Evolutionary conservation across 2,329 filamentous ascomycete genomes (phyloP), one percentile per base, ranked within the genome.

Genomic region (Colletotrichum falcatum): DNA sequence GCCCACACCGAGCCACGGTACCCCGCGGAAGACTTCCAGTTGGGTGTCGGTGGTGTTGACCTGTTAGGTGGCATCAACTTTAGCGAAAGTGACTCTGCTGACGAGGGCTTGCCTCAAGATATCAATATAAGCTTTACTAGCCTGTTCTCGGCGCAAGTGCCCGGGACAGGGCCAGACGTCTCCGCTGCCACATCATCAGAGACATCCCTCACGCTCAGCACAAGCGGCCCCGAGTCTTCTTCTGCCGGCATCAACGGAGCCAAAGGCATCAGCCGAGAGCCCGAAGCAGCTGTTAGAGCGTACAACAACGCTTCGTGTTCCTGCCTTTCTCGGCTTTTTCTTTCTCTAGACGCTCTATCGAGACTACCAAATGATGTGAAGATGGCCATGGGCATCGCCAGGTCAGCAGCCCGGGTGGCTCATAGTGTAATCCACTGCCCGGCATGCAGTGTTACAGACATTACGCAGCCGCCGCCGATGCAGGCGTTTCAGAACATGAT

Each of bases 401-500:
- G 87, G 7, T 76, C 80, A 60, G 86, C 87, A 4, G 81, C 83
- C 39, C 83, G 81, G 65, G 78, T 83, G 0, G 87, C 86, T 1
- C 84, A 89, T 76, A 79, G 86, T 46, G 83, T 85, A 23, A 82
- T 89, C 60, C 80, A 83, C 72, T 91, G 89, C 75, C 75, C 80
- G 1, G 73, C 78, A 20, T 91, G 89, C 78, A 84, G 83, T 61
- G 55, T 81, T 20, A 75, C 80, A 9, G 80, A 84, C 7, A 73
- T 78, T 1, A 73, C 74, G 33, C 73, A 78, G 37, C 76, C 79
- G 1, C 79, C 82, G 1, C 81, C 83, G 28, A 83, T 89, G 61
- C 84, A 87, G 61, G 74, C 82, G 37, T 87, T 88, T 71, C 89
- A 90, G 76, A 89, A 84, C 75, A 81, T 86, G 60, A 90, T 90